Percentiles rank a stretch among this genome's conserved stretches.
These are phyloP conservation scores for Solanum bulbocastanum DNA, from an alignment of 257 asterid species.

Conservation along the genomic window DNA sequence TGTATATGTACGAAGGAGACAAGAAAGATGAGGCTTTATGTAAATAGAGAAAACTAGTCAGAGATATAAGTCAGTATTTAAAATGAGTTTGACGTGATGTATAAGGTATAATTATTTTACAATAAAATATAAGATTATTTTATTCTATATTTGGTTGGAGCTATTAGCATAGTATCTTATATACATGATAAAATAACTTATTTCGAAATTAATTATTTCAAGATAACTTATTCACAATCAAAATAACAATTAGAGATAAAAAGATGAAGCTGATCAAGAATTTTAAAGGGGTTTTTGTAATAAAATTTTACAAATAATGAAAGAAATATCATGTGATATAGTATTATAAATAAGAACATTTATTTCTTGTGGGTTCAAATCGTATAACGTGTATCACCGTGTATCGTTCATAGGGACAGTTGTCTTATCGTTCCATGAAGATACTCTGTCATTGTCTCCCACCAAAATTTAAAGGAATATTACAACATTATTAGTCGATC, in stretches of 20 bases:
- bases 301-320: neutral
- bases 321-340: neutral
- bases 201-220: too few species aligned
- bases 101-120: too few species aligned
- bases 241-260: neutral
- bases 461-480: neutral
- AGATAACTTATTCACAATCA: too few species aligned
- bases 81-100: too few species aligned
- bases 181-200: too few species aligned
- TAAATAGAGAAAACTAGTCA: neutral
- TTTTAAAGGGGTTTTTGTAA: neutral
- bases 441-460: neutral
- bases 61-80: neutral
- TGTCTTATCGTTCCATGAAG: neutral
- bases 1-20: neutral
- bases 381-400: neutral
- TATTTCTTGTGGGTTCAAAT: neutral
- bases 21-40: neutral
- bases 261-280: neutral
- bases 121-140: too few species aligned
- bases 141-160: accelerated
- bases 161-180: too few species aligned
- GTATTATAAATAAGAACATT: neutral
- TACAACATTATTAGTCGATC: neutral
- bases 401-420: neutral